Base-by-base conservation (phyloP, 495 filamentous ascomycete species). In the Halenospora varia region DNA sequence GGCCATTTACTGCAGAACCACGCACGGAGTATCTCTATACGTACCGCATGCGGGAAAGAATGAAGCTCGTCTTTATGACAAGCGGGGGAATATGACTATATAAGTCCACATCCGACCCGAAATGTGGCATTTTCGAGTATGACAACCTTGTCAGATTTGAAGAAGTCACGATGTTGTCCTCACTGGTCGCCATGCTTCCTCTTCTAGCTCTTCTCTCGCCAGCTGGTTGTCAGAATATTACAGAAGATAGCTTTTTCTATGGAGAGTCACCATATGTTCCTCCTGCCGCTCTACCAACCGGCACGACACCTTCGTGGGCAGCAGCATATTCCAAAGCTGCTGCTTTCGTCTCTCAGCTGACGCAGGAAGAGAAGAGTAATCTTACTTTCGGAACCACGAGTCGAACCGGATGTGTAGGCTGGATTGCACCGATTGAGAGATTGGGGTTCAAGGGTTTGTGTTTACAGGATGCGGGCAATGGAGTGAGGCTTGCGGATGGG, bases 391-490 rank as follows among this genome's bases (percentile, higher is more conserved):
- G 11, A 44, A 23, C 19, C 41, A 10, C 49, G 15, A n/a, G 22
- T 39, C 15, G 20, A 23, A 53, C 52, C 17, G 52, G 58, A 3
- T 63, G 61, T 20, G 18, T 39, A 10, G 61, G 61, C 18, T 10
- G 15, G 10, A 59, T 53, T 2, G 25, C 29, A 3, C 13, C 73
- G 8, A 71, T 86, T 39, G 70, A 75, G 0, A 72, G 84, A 8
- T 68, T 88, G 1, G 68, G 66, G 0, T 88, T 83, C 56, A 72
- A 78, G 0, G 86, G 86, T 2, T 65, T 88, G 26, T 88, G 84
- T 62, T 72, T 88, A 0, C 71, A 73, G 17, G 84, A 89, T 65
- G 82, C 82, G 1, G 82, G 80, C 0, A 79, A 85, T 56, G 84
- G 83, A 18, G 70, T 86, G 17, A 71, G 83, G 1, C 70, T 57